phyloP scores from a whole-genome alignment of 2,329 filamentous ascomycete species.

The Orbilia brochopaga region DNA sequence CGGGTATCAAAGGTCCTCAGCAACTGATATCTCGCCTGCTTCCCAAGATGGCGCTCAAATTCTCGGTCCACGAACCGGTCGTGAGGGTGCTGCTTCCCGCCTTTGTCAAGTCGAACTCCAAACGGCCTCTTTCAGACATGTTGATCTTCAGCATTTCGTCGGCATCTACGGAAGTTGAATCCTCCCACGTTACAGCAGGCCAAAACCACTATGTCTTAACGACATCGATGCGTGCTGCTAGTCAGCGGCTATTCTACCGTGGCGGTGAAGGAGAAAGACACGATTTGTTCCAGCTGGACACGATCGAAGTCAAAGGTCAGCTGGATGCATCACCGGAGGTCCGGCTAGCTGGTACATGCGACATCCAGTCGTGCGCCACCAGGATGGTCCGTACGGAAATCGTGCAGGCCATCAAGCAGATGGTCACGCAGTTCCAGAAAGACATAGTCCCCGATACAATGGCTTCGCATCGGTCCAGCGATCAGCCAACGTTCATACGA shows the following conservation, averaged over 20 bases:
- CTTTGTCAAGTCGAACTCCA: conserved; percentile 65
- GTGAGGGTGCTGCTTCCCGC: conserved; percentile 86
- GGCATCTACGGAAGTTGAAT: conserved; percentile 89
- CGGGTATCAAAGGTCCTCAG: conserved; percentile 60
- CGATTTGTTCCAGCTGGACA: conserved; percentile 85
- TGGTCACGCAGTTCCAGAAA: conserved; percentile 79
- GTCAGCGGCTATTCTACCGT: conserved; percentile 92
- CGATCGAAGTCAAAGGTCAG: conserved; percentile 83
- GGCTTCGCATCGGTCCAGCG: conserved; percentile 62
- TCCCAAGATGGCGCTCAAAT: conserved; percentile 91
- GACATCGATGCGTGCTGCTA: conserved; percentile 80
- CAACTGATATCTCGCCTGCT: conserved; percentile 85
- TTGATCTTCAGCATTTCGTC: conserved; percentile 95
- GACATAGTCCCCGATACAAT: conserved; percentile 70
- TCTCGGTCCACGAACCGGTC: conserved; percentile 96
- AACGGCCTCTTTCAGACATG: conserved; percentile 83
- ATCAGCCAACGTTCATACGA: conserved; percentile 72
- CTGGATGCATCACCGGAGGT: conserved; percentile 85
- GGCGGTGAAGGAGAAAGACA: conserved; percentile 81
- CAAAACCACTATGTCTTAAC: conserved; percentile 85
- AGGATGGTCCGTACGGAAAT: conserved; percentile 93
- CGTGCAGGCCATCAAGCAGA: conserved; percentile 87
- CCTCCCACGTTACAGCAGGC: conserved; percentile 85
- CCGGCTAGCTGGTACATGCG: conserved; percentile 78
- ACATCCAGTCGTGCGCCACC: conserved; percentile 82